Evolutionary conservation across 163 green algal genomes (phyloP).

Genomic region (Scenedesmus sp.): DNA sequence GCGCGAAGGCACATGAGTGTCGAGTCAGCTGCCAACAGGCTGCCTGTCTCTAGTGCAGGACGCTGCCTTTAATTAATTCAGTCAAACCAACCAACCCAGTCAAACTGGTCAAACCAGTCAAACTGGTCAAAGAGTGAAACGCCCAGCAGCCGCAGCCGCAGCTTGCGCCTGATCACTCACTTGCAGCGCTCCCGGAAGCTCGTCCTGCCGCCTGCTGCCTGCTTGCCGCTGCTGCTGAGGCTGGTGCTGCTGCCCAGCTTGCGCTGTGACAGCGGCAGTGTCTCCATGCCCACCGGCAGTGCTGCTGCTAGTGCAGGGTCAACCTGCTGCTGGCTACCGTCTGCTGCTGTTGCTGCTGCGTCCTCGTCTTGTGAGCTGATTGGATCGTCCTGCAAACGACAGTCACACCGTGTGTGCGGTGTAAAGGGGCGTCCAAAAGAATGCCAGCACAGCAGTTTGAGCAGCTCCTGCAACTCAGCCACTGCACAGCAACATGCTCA

Average conservation of each 20-base stretch:
- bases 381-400: neutral
- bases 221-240: slow-evolving; percentile 24
- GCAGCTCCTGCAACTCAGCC: too few species aligned
- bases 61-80: too few species aligned
- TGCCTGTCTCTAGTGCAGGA: too few species aligned
- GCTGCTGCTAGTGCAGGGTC: slow-evolving; percentile 33
- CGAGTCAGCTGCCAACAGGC: too few species aligned
- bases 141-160: too few species aligned
- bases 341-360: slow-evolving; percentile 25
- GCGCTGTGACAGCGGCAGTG: neutral
- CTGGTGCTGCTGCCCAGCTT: slow-evolving; percentile 31
- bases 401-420: neutral
- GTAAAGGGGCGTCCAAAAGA: too few species aligned
- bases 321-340: slow-evolving; percentile 5
- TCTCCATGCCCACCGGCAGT: neutral
- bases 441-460: too few species aligned
- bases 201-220: neutral
- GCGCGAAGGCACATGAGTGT: too few species aligned
- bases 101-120: too few species aligned
- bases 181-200: slow-evolving; percentile 45
- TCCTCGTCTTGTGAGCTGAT: neutral
- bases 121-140: too few species aligned
- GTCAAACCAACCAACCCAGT: too few species aligned
- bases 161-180: neutral
- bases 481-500: too few species aligned